Evolutionary conservation across 805 yeast species (phyloP), one percentile per base, ranked within the genome.

Genomic region (Yamadazyma sp.): DNA sequence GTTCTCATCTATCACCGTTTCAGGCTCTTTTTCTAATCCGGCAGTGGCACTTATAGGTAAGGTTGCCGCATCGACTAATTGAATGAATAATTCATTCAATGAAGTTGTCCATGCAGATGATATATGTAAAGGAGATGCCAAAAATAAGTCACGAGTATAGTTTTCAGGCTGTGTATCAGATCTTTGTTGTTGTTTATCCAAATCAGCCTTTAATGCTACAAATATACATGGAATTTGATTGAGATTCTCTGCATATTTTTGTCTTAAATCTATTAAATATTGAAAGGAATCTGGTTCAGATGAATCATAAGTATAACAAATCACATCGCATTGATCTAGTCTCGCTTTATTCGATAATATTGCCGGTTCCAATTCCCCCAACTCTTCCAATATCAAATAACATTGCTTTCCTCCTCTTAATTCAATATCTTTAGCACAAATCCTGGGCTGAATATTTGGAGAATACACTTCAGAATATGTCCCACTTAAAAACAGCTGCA

Each of bases 241-340:
- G 45, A 81, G 75, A 13, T 82, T 60, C 21, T 67, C 62, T 2
- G 79, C 75, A 49, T 82, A 78, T 43, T 65, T 70, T 20, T 71
- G 64, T 10, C 88, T 63, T n/a, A 89, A 55, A 13, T 83, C 83
- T 18, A 84, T 82, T 34, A 89, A 62, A 53, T 85, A 79, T 35
- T 88, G 85, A 56, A 93, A 93, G 27, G 95, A 86, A 36, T 91
- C 95, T 0, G 99, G 97, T 53, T 93, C 97, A 0, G 96, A 82
- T 0, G 97, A 87, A 55, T 93, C 99, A 58, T 93, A 93, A 0
- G 88, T 73, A 51, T 85, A 73, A 57, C 98, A 93, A 1, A 93
- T 55, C 3, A 88, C 95, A 56, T 93, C 99, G 60, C 98, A 93
- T 33, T 82, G 83, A 36, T 83, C 86, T 7, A 91, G 56, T 33